Conservation (phyloP, 2,329 filamentous ascomycete genomes). For the Exophiala dermatitidis region DNA sequence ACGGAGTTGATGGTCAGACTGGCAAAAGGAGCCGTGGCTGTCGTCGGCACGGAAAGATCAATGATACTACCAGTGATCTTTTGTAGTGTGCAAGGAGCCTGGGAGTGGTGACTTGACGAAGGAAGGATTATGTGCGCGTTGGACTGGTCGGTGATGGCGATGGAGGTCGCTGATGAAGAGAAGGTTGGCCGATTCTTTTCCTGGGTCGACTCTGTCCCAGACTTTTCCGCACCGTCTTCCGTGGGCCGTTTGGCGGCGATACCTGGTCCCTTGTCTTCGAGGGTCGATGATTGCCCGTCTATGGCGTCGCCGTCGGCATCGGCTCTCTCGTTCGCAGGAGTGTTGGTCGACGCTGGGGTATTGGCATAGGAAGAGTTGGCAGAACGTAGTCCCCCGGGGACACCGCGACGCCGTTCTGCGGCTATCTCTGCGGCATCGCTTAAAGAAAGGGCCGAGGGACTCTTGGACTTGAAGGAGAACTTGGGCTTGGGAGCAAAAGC, state of each 20-base stretch:
- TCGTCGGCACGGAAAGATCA: constrained; percentile 62
- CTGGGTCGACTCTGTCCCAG: background rate
- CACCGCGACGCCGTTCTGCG: constrained; percentile 40
- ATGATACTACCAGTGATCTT: constrained; percentile 65
- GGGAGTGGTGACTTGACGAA: constrained; percentile 60
- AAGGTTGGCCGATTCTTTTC: constrained; percentile 47
- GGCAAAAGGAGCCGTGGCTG: constrained; percentile 53
- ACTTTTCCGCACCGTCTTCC: constrained; percentile 27
- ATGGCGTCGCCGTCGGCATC: constrained; percentile 34
- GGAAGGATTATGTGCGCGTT: constrained; percentile 72
- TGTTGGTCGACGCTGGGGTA: constrained; percentile 17
- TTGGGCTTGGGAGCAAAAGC: constrained; percentile 66
- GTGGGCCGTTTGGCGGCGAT: constrained; percentile 18
- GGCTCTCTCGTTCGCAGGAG: constrained; percentile 18
- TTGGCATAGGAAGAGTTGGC: constrained; percentile 32
- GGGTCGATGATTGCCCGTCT: constrained; percentile 21
- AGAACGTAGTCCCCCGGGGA: constrained; percentile 37
- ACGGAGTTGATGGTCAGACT: constrained; percentile 64
- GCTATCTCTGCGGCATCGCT: constrained; percentile 51
- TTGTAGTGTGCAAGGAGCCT: constrained; percentile 65
- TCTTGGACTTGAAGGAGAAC: constrained; percentile 72
- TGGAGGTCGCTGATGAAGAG: constrained; percentile 50
- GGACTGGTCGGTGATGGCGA: constrained; percentile 61
- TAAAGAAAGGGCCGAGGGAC: constrained; percentile 48
- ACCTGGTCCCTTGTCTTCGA: constrained; percentile 15